These are phyloP conservation scores for Begonia masoniana DNA, from an alignment of 306 rosid genomes.

Conservation along the genomic window DNA sequence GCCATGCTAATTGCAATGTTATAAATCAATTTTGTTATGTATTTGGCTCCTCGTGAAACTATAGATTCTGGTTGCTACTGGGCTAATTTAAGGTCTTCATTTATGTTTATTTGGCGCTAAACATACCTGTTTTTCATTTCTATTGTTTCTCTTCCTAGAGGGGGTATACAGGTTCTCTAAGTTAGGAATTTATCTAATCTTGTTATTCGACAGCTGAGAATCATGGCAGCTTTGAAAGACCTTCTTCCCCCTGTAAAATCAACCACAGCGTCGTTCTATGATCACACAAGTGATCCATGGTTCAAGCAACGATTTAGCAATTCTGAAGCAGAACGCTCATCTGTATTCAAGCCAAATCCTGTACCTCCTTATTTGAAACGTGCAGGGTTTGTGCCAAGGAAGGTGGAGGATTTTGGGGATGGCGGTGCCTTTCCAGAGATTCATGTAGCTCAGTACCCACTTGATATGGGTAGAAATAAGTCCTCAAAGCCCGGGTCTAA, in stretches of 20 bases:
- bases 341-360: constrained; percentile 30
- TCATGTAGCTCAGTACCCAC: constrained; percentile 84
- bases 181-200: not conserved
- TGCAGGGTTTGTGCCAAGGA: constrained; percentile 71
- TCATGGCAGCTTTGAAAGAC: constrained; percentile 62
- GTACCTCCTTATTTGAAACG: constrained; percentile 69
- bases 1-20: no score
- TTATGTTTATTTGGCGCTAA: no score
- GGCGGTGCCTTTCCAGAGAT: constrained; percentile 93
- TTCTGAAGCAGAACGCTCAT: constrained; percentile 42
- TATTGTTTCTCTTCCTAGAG: no score
- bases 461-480: constrained; percentile 68
- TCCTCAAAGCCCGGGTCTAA: constrained; percentile 43
- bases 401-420: constrained; percentile 71
- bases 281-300: constrained; percentile 84
- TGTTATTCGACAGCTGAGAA: not conserved
- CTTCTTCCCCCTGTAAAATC: constrained; percentile 60
- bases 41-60: no score
- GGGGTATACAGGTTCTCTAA: no score
- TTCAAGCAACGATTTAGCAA: constrained; percentile 66
- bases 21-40: no score
- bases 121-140: no score
- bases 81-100: no score
- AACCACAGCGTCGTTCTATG: constrained; percentile 44
- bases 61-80: no score